A percentile compares a stretch with the other conserved stretches of the same genome.
phyloP scores from a whole-genome alignment of 805 yeast genomes.

The Citeromyces matritensis region DNA sequence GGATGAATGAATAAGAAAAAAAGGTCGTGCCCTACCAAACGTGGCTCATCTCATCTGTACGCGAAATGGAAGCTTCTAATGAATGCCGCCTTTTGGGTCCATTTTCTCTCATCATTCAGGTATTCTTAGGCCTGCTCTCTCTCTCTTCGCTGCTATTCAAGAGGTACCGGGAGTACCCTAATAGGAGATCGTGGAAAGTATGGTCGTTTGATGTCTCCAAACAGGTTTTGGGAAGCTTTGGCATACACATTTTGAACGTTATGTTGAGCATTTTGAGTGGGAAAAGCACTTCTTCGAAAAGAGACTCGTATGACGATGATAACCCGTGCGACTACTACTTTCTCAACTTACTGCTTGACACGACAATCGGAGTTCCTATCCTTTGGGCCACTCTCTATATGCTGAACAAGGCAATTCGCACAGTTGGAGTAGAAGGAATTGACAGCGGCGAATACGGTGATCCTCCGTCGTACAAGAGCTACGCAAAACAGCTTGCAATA shows the following conservation, averaged over 20 bases:
- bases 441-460: constrained; percentile 49
- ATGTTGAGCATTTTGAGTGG: constrained; percentile 48
- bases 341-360: constrained; percentile 74
- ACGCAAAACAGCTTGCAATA: constrained; percentile 53
- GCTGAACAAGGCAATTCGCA: constrained; percentile 30
- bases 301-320: constrained; percentile 13
- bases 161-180: constrained; percentile 65
- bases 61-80: constrained; percentile 3
- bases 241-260: constrained; percentile 70
- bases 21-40: not conserved
- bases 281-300: no score
- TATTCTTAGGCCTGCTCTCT: constrained; percentile 62
- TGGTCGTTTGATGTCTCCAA: constrained; percentile 88
- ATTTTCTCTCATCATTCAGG: constrained; percentile 69
- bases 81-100: constrained; percentile 69
- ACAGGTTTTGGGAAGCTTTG: constrained; percentile 77
- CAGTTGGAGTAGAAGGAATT: constrained; percentile 26
- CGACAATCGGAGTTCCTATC: constrained; percentile 86
- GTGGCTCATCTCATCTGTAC: not conserved
- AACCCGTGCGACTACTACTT: constrained; percentile 94
- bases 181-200: constrained; percentile 69
- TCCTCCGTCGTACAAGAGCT: constrained; percentile 50
- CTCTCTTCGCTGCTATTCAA: constrained; percentile 61
- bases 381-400: constrained; percentile 41
- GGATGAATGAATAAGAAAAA: not conserved